Evolutionary conservation across 139 green algal genomes (phyloP), one percentile per base, ranked within the genome.

Genomic region (Picochlorum sp.): DNA sequence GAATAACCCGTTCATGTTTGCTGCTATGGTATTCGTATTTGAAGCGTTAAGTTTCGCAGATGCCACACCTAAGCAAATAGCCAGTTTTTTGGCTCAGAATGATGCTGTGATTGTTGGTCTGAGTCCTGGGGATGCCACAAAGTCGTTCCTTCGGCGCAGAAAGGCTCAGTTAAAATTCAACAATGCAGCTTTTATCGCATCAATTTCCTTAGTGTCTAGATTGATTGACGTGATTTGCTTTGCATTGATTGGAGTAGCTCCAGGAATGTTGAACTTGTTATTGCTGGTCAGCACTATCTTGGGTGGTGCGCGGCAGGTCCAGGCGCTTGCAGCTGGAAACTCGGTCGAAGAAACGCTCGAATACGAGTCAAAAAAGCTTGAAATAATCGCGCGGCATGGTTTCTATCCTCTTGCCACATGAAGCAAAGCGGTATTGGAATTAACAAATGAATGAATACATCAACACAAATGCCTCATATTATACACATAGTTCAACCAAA

Each of bases 201-300:
- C 5, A 2, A 26, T 76, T 20, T 76, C 70, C 1, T 32, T 76
- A 6, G 54, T 57, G n/a, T 54, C 70, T 10, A 14, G 21, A 8
- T 55, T 7, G 2, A 57, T 76, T 28, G 70, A 76, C 55, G 14
- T n/a, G 1, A 56, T 51, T 14, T 62, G 45, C 21, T 11, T 30
- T 11, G 15, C 23, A 7, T 21, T 71, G 32, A 13, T 76, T 16
- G 70, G 70, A 11, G 56, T 59, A 6, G 54, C 63, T 5, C 10
- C 51, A 20, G 63, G 56, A 20, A 66, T 62, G 57, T 57, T 76
- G 38, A 59, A 55, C n/a, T 44, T 76, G 26, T 67, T 76, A 49
- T 64, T 76, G 32, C 56, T 76, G 52, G 47, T 52, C 47, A 52
- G 47, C 47, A 52, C 47, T 24, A 52, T 52, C 11, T 20, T 52